Conservation (phyloP, 2,329 filamentous ascomycete genomes). For the Akanthomyces muscarius region DNA sequence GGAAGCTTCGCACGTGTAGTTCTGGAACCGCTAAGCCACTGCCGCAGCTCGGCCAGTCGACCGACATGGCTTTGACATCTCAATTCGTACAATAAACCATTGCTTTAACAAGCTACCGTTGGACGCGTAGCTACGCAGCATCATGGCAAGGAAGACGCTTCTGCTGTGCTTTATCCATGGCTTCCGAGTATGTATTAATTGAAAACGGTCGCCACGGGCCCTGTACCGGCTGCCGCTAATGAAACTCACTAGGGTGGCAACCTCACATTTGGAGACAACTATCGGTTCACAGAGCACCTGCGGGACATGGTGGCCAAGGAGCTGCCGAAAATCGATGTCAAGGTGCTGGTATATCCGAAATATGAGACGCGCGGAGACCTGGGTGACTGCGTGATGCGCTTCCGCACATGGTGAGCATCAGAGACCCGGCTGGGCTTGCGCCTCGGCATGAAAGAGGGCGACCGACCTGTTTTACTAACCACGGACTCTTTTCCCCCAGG, state of each 20-base stretch:
- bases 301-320: constrained; percentile 58
- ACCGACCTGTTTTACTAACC: not conserved
- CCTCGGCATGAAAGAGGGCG: not conserved
- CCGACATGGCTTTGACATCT: not conserved
- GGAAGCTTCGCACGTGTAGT: constrained; percentile 7
- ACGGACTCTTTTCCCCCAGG: constrained; percentile 41
- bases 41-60: no score
- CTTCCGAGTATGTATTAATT: constrained; percentile 60
- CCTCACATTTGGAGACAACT: constrained; percentile 65
- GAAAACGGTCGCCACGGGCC: no score
- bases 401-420: constrained; percentile 64
- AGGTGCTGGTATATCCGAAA: constrained; percentile 68
- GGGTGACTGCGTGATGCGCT: constrained; percentile 63
- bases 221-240: not conserved
- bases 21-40: constrained; percentile 2
- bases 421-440: not conserved
- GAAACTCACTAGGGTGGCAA: constrained; percentile 59
- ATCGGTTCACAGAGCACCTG: constrained; percentile 68
- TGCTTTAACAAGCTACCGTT: not conserved
- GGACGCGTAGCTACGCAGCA: not conserved
- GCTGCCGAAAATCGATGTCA: constrained; percentile 65
- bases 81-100: not conserved
- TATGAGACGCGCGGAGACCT: constrained; percentile 81
- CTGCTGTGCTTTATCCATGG: constrained; percentile 82
- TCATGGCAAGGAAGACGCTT: constrained; percentile 68